These are phyloP conservation scores for Amaranthus palmeri DNA, from an alignment of 148 eudicot species.

Conservation along the genomic window DNA sequence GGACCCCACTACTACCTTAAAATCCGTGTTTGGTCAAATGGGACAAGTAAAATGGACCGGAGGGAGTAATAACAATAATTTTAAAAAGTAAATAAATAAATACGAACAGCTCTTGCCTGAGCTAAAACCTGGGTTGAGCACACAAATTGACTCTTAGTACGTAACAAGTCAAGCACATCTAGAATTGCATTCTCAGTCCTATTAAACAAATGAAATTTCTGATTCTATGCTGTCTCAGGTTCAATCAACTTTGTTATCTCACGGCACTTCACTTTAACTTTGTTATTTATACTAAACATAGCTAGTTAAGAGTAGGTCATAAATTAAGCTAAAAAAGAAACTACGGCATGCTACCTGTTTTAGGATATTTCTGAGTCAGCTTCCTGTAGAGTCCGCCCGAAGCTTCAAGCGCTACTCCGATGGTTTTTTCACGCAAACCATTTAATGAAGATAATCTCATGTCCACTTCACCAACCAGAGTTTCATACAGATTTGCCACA, in stretches of 20 bases:
- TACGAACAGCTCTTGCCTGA: background rate
- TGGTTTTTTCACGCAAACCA: conserved; percentile 81
- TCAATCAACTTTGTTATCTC: background rate
- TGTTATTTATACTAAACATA: background rate
- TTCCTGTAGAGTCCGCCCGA: conserved; percentile 94
- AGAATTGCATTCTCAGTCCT: background rate
- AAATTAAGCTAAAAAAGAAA: background rate
- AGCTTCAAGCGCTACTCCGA: conserved; percentile 96
- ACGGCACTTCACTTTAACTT: background rate
- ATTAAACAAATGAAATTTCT: background rate
- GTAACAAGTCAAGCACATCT: background rate
- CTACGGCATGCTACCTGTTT: conserved; percentile 50
- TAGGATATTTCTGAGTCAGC: conserved; percentile 79
- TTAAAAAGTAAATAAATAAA: background rate
- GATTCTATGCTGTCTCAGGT: background rate
- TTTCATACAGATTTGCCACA: conserved; percentile 89
- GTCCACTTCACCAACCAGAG: conserved; percentile 75
- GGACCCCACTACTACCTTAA: too few species aligned
- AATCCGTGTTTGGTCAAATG: too few species aligned
- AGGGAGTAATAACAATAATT: too few species aligned
- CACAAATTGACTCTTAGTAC: background rate
- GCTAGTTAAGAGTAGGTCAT: background rate
- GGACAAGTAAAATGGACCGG: too few species aligned
- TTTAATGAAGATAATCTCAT: conserved; percentile 52
- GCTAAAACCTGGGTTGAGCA: background rate